phyloP scores from a whole-genome alignment of 257 asterid species.

The Solanum pinnatisectum region DNA sequence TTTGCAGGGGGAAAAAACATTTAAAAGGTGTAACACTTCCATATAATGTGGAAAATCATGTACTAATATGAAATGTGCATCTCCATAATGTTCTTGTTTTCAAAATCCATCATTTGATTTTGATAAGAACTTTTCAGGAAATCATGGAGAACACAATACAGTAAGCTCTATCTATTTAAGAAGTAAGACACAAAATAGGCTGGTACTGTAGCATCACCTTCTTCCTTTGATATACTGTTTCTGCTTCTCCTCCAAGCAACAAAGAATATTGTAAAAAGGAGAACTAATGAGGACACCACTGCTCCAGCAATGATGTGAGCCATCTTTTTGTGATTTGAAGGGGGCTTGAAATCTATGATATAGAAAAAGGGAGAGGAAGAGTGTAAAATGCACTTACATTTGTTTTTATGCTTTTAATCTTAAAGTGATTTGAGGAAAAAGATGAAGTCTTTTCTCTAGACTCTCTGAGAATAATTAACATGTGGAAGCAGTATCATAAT shows the following conservation, averaged over 20 bases:
- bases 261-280: not conserved
- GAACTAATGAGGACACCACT: not conserved
- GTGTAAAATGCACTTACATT: not conserved
- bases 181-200: not conserved
- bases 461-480: not conserved
- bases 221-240: not conserved
- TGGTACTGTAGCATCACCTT: not conserved
- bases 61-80: not conserved
- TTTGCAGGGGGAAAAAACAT: not conserved
- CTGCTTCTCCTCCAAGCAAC: conserved; percentile 1
- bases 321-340: not conserved
- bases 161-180: not conserved
- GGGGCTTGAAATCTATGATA: not conserved
- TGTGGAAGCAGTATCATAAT: not conserved
- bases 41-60: not conserved
- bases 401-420: not conserved
- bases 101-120: not conserved
- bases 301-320: not conserved
- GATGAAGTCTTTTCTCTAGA: not conserved
- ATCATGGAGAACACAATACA: not conserved
- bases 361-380: not conserved
- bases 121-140: not conserved
- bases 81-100: not conserved
- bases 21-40: not conserved
- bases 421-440: not conserved